A percentile compares a stretch with the other conserved stretches of the same genome.
These are phyloP conservation scores for Phytopythium vexans DNA, from an alignment of 352 stramenopile species.

Conservation along the genomic window DNA sequence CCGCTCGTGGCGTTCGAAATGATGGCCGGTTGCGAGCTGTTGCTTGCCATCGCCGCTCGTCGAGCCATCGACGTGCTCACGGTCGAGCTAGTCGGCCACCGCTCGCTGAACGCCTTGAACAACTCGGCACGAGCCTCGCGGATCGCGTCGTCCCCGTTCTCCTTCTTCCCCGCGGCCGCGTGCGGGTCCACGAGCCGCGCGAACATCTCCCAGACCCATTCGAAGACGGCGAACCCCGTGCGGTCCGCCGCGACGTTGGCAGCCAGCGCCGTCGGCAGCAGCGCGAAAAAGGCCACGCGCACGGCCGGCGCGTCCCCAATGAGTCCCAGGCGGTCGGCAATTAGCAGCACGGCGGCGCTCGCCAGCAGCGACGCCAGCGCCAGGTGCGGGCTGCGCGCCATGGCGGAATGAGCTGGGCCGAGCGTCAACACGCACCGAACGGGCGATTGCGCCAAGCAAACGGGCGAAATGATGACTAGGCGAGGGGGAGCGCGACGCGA, in stretches of 20 bases:
- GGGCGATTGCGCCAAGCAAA: too few species aligned
- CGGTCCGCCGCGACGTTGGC: slow-evolving; percentile 39
- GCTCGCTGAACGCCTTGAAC: slow-evolving; percentile 38
- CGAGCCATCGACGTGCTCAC: background rate
- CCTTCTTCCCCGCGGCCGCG: slow-evolving; percentile 6
- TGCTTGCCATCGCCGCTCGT: slow-evolving; percentile 21
- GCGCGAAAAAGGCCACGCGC: slow-evolving; percentile 45
- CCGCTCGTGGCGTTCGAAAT: slow-evolving; percentile 33
- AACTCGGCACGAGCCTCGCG: slow-evolving; percentile 36
- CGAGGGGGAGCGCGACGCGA: too few species aligned
- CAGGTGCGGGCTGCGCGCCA: slow-evolving; percentile 33
- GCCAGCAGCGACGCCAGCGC: slow-evolving; percentile 21
- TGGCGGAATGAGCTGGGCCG: background rate
- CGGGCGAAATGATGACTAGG: too few species aligned
- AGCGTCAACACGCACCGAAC: background rate
- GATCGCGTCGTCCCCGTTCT: slow-evolving; percentile 18
- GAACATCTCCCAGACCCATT: slow-evolving; percentile 27
- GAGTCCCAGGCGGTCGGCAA: background rate
- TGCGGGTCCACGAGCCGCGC: slow-evolving; percentile 16
- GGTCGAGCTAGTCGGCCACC: slow-evolving; percentile 23
- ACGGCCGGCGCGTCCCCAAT: slow-evolving; percentile 16
- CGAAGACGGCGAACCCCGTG: slow-evolving; percentile 20
- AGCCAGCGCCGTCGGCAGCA: slow-evolving; percentile 47
- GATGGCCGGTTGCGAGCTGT: slow-evolving; percentile 1
- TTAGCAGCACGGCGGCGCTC: slow-evolving; percentile 19